Conservation (phyloP, 768 basidiomycete species). For the Agaricus subrufescens region DNA sequence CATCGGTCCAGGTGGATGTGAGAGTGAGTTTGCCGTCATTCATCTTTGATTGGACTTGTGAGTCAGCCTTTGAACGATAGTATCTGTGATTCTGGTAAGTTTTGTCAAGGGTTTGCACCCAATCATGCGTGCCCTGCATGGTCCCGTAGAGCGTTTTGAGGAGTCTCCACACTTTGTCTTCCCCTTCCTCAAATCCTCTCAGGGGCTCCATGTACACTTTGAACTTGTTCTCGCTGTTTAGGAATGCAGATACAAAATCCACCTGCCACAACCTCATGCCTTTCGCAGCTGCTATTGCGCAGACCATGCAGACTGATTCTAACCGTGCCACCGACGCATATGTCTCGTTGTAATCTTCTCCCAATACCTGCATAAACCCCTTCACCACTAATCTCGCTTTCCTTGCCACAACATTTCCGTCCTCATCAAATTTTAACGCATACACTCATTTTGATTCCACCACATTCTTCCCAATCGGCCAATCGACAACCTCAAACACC, state of each 20-base stretch:
- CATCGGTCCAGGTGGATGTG: conserved; percentile 1
- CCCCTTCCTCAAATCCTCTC: conserved; percentile 4
- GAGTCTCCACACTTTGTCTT: conserved; percentile 11
- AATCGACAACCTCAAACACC: conserved; percentile 7
- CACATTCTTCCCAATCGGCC: background rate
- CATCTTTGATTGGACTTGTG: conserved; percentile 4
- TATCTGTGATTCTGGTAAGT: conserved; percentile 9
- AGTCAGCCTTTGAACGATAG: conserved; percentile 5
- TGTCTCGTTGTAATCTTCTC: conserved; percentile 14
- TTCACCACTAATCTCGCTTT: conserved; percentile 14
- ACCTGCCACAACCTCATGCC: conserved; percentile 13
- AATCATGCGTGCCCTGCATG: conserved; percentile 13
- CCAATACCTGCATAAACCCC: conserved; percentile 14
- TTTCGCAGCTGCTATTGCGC: conserved; percentile 9
- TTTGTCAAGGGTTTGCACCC: conserved; percentile 9
- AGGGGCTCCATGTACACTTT: conserved; percentile 15
- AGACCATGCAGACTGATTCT: conserved; percentile 14
- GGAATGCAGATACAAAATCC: conserved; percentile 16
- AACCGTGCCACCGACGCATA: conserved; percentile 15
- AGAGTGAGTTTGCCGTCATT: conserved; percentile 9
- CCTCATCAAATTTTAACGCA: conserved; percentile 10
- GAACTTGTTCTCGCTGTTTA: conserved; percentile 15
- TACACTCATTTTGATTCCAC: conserved; percentile 13
- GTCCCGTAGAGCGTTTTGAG: conserved; percentile 15
- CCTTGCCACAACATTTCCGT: conserved; percentile 12